Percentiles rank a stretch among this genome's conserved stretches.
Evolutionary conservation across 228 moss, liverwort and hornwort genomes (phyloP).

Genomic region (Sphagnum fallax): DNA sequence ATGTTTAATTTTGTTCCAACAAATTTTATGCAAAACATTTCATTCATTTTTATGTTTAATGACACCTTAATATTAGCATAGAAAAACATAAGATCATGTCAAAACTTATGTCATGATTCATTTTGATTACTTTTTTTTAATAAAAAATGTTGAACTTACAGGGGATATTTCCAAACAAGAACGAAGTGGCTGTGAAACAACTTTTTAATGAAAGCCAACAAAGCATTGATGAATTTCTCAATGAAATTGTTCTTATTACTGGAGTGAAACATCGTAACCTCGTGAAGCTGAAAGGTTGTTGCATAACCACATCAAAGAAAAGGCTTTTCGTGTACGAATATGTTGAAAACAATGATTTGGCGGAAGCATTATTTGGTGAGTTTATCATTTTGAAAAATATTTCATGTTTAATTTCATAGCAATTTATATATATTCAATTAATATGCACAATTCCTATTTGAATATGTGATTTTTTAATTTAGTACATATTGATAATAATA

Average conservation of each 20-base stretch:
- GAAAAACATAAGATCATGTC: not conserved
- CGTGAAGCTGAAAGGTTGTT: slow-evolving; percentile 73
- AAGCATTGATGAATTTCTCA: slow-evolving; percentile 54
- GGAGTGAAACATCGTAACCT: slow-evolving; percentile 69
- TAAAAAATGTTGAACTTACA: slow-evolving; percentile 1
- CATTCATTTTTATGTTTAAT: not conserved
- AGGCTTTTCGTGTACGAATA: slow-evolving; percentile 64
- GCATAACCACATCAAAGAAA: slow-evolving; percentile 39
- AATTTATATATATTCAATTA: too few relatives aligned
- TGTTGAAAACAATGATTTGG: slow-evolving; percentile 50
- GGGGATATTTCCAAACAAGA: slow-evolving; percentile 46
- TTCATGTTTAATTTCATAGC: too few relatives aligned
- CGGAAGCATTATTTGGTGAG: slow-evolving; percentile 45
- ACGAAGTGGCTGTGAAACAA: slow-evolving; percentile 59
- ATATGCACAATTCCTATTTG: too few relatives aligned
- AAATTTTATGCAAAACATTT: not conserved
- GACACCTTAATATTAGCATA: too few relatives aligned
- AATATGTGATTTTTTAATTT: too few relatives aligned
- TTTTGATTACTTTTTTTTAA: not conserved
- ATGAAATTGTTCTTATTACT: slow-evolving; percentile 66
- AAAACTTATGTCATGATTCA: not conserved
- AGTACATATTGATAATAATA: too few relatives aligned
- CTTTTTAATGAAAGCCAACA: slow-evolving; percentile 57
- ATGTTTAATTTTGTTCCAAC: not conserved
- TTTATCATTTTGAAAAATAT: not conserved